phyloP scores from a whole-genome alignment of 768 basidiomycete genomes.

The Phylloporus rhodoxanthus region DNA sequence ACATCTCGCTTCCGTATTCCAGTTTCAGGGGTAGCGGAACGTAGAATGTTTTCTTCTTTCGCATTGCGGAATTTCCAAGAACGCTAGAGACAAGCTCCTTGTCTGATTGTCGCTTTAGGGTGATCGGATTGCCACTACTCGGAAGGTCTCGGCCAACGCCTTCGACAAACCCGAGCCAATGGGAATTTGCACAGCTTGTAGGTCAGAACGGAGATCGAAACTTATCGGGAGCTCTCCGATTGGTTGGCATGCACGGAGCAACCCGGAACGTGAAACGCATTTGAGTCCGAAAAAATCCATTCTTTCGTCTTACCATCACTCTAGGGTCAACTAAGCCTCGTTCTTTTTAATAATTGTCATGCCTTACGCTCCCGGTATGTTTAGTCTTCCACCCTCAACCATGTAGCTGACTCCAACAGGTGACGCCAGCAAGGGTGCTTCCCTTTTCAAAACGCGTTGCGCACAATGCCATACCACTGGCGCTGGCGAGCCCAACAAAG shows the following conservation, averaged over 20 bases:
- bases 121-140: too few relatives aligned
- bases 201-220: not conserved
- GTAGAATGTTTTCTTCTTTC: too few relatives aligned
- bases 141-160: too few relatives aligned
- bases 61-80: too few relatives aligned
- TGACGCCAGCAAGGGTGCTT: constrained; percentile 86
- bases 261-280: constrained; percentile 23
- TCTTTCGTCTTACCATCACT: constrained; percentile 2
- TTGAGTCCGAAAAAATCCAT: constrained; percentile 5
- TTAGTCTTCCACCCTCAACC: not conserved
- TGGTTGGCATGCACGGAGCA: constrained; percentile 21
- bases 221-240: constrained; percentile 14
- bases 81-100: too few relatives aligned
- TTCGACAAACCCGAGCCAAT: too few relatives aligned
- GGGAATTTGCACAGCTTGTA: too few relatives aligned
- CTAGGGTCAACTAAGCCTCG: constrained; percentile 1
- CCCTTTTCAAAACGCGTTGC: constrained; percentile 94
- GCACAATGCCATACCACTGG: constrained; percentile 90
- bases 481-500: constrained; percentile 73
- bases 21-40: too few relatives aligned
- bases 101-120: too few relatives aligned
- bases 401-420: constrained; percentile 40
- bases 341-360: constrained; percentile 22
- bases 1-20: too few relatives aligned
- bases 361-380: constrained; percentile 42